phyloP scores from a whole-genome alignment of 2,329 filamentous ascomycete species.

The Penicillium hesseltinei region DNA sequence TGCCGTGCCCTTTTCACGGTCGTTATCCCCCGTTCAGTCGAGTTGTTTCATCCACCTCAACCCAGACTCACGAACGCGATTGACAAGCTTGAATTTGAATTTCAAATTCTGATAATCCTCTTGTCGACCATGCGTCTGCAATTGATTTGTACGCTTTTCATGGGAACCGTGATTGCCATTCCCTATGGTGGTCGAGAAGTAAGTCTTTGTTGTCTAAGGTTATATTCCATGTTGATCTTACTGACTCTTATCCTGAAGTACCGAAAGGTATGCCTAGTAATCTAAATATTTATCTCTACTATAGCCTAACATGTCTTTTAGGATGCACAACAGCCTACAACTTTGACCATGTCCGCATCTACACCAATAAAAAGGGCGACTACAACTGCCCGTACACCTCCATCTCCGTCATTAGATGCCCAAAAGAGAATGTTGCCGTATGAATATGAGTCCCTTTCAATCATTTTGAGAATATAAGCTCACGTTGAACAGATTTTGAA shows the following conservation, averaged over 20 bases:
- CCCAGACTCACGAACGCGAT: too few relatives aligned
- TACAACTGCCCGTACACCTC: neutral
- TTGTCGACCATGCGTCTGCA: constrained; percentile 7
- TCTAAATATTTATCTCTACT: neutral
- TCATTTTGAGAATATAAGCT: neutral
- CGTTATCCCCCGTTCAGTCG: too few relatives aligned
- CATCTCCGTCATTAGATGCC: constrained; percentile 3
- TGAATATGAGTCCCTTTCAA: neutral
- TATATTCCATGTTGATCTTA: neutral
- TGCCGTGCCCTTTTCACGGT: too few relatives aligned
- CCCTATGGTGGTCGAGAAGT: constrained; percentile 4
- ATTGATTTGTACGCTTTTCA: constrained; percentile 4
- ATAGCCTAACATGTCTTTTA: neutral
- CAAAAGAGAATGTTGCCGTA: constrained; percentile 14
- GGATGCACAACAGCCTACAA: neutral
- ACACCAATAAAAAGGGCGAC: constrained; percentile 11
- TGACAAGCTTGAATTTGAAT: neutral
- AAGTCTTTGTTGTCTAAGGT: neutral
- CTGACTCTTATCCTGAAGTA: neutral
- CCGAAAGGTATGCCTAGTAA: neutral
- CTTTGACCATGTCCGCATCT: constrained; percentile 6
- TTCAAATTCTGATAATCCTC: neutral
- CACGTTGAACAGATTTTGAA: neutral
- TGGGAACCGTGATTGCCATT: constrained; percentile 3
- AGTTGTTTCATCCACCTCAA: too few relatives aligned